phyloP scores from a whole-genome alignment of 768 basidiomycete species.

The Mrakia gelida region DNA sequence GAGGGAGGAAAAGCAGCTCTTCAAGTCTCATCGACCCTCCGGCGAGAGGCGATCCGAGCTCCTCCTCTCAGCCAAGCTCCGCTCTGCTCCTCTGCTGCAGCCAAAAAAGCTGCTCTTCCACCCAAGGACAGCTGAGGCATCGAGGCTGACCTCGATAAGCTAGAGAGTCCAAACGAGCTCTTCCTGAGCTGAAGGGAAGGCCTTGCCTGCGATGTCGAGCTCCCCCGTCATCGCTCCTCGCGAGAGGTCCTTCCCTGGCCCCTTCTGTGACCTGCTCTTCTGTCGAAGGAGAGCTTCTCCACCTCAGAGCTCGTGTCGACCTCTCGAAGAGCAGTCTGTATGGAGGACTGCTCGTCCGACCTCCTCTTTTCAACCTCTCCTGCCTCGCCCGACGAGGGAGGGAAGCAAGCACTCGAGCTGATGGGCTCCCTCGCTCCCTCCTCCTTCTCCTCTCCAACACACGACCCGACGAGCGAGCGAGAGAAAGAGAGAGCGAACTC shows the following conservation, averaged over 20 bases:
- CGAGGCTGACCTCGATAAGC: not conserved
- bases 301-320: too few relatives aligned
- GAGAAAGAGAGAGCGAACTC: conserved; percentile 41
- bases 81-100: not conserved
- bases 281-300: not conserved
- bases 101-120: not conserved
- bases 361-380: too few relatives aligned
- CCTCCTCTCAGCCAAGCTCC: not conserved
- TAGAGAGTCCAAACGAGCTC: too few relatives aligned
- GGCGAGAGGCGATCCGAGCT: not conserved
- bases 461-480: too few relatives aligned
- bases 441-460: not conserved
- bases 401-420: too few relatives aligned
- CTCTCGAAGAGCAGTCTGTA: too few relatives aligned
- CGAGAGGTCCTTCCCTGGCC: not conserved
- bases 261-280: not conserved
- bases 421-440: too few relatives aligned
- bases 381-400: too few relatives aligned
- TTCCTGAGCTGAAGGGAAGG: not conserved
- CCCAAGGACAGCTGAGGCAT: not conserved
- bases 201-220: not conserved
- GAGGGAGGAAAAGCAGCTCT: not conserved
- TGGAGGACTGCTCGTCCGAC: too few relatives aligned
- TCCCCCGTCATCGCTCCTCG: not conserved
- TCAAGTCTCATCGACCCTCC: not conserved